Evolutionary conservation across 192 early-diverging fungal genomes (phyloP).

Genomic region (Mortierella antarctica): DNA sequence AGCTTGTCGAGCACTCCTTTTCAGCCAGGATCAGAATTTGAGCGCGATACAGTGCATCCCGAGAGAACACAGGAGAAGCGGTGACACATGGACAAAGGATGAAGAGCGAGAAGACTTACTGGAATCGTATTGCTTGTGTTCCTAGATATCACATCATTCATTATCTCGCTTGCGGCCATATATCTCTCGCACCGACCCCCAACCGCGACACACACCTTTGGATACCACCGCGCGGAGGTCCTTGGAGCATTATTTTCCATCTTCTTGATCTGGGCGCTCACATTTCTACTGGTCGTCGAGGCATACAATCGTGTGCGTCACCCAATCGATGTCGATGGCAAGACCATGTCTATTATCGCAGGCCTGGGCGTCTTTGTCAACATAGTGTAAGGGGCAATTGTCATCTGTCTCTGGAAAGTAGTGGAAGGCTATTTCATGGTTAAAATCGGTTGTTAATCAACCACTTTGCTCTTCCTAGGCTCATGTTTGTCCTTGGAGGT

Average conservation of each 20-base stretch:
- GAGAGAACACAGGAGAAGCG: too few species aligned
- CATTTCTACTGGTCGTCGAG: slow-evolving; percentile 73
- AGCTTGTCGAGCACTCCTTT: too few species aligned
- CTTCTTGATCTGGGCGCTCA: slow-evolving; percentile 83
- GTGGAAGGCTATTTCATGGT: too few species aligned
- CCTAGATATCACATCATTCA: slow-evolving; percentile 48
- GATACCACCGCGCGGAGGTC: slow-evolving; percentile 83
- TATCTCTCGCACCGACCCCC: slow-evolving; percentile 50
- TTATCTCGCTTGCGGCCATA: slow-evolving; percentile 50
- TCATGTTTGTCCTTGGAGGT: slow-evolving; percentile 66
- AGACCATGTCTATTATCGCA: slow-evolving; percentile 77
- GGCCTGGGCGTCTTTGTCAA: slow-evolving; percentile 81
- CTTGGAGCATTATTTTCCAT: slow-evolving; percentile 82
- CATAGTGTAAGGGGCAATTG: slow-evolving; percentile 62
- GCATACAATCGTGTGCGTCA: slow-evolving; percentile 73
- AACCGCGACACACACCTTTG: slow-evolving; percentile 71
- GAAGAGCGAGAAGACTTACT: not conserved
- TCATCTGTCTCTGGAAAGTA: too few species aligned
- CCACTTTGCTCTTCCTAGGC: slow-evolving; percentile 25
- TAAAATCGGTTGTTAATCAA: slow-evolving; percentile 9
- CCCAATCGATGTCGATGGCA: slow-evolving; percentile 73
- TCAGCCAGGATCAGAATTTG: too few species aligned
- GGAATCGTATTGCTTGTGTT: not conserved
- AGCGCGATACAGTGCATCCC: too few species aligned
- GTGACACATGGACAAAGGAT: not conserved